Evolutionary conservation across 2,329 filamentous ascomycete genomes (phyloP).

Genomic region (Trichoderma gracile): DNA sequence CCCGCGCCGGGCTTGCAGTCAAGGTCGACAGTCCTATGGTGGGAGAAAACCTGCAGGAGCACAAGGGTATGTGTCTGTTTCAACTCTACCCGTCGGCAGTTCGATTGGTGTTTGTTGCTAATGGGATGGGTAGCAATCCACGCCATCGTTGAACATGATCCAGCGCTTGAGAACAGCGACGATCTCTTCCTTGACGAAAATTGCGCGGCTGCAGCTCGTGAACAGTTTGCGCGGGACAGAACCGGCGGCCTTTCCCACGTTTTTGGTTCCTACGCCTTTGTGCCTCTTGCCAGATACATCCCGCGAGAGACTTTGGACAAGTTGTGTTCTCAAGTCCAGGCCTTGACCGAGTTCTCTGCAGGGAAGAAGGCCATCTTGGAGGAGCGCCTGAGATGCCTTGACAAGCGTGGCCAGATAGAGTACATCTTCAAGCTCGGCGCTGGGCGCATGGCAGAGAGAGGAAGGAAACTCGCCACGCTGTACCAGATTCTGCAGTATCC

Average conservation of each 20-base stretch:
- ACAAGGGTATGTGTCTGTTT: constrained; percentile 37
- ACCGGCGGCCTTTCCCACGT: constrained; percentile 44
- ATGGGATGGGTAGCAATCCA: constrained; percentile 39
- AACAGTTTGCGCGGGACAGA: constrained; percentile 36
- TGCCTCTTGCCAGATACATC: constrained; percentile 43
- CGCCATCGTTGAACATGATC: constrained; percentile 49
- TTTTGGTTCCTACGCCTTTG: constrained; percentile 46
- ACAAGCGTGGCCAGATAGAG: constrained; percentile 48
- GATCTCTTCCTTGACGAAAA: constrained; percentile 39
- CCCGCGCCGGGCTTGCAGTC: constrained; percentile 41
- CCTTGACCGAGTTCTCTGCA: constrained; percentile 28
- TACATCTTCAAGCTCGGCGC: constrained; percentile 53
- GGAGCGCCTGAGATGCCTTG: constrained; percentile 37
- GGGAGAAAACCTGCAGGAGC: constrained; percentile 53
- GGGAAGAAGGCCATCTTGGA: constrained; percentile 36
- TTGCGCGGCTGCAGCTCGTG: constrained; percentile 36
- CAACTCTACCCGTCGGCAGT: constrained; percentile 25
- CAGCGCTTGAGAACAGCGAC: constrained; percentile 43
- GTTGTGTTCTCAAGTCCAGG: constrained; percentile 30
- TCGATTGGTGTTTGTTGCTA: background rate
- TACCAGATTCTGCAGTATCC: constrained; percentile 55
- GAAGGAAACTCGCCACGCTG: constrained; percentile 51
- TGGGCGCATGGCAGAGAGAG: constrained; percentile 43
- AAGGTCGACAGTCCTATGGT: constrained; percentile 47
- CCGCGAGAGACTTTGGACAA: constrained; percentile 30